Base-by-base conservation (phyloP, 495 filamentous ascomycete genomes). In the Geoglossum glabrum region DNA sequence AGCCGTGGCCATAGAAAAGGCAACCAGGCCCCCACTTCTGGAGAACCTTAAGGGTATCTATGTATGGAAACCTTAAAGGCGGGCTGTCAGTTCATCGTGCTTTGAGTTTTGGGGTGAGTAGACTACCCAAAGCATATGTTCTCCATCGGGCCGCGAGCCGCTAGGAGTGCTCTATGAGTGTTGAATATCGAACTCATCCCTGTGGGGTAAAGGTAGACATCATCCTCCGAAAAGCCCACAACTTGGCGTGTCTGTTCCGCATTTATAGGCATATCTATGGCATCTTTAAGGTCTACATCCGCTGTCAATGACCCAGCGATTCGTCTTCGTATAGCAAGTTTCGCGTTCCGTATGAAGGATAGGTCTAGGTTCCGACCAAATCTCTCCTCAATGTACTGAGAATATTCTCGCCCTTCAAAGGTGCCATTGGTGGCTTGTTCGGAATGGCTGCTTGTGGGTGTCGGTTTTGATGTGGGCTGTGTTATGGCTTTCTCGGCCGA, bases 131-230 rank as follows among this genome's bases (percentile, higher is more conserved):
- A 87, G 60, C 79, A 81, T 61, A 90, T 75, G 63, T 83, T 87
- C 68, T 85, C 84, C 59, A 74, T 64, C 26, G 64, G 69, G 11
- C 78, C 80, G 46, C 79, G 75, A 3, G 76, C 72, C 57, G 70
- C 70, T 59, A 93, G 68, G 21, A 95, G 67, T 30, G 75, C 76
- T 55, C 83, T 82, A 68, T 97, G 92, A 0, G 83, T 75, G 61
- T 87, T 86, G 69, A 89, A 98, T 23, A 98, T 96, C 36, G 92
- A 80, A 64, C 82, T 95, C 90, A 98, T 98, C 26, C 92, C 92
- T 49, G 77, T 82, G 0, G 93, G 85, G 62, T 85, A 87, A 0
- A 97, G 74, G 62, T 85, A 92, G 36, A 98, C 82, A 67, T 97
- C 93, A 19, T 90, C 79, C 68, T 94, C 88, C 8, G 81, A 80